Percentiles rank a stretch among this genome's conserved stretches.
phyloP scores from a whole-genome alignment of 164 flowering plant species.

The Magnolia changhungtana region DNA sequence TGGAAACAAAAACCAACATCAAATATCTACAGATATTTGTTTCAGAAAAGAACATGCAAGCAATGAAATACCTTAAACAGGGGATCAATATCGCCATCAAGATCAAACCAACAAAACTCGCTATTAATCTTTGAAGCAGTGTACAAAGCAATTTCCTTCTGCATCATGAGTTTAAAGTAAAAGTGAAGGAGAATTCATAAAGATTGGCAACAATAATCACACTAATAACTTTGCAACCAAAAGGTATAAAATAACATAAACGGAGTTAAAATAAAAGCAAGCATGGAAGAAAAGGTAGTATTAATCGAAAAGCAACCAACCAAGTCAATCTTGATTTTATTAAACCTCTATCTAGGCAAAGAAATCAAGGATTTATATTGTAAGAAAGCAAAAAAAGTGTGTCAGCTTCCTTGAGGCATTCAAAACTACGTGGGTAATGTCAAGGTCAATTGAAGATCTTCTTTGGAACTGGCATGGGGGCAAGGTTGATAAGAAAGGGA shows the following conservation, averaged over 20 bases:
- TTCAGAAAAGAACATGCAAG: not conserved
- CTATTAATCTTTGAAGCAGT: constrained; percentile 73
- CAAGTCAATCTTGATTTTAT: too few species aligned
- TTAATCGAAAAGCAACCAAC: too few species aligned
- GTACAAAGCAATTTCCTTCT: constrained; percentile 94
- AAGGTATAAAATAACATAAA: not conserved
- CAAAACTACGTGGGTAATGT: too few species aligned
- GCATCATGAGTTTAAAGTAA: constrained; percentile 26
- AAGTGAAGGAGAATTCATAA: not conserved
- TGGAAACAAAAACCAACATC: not conserved
- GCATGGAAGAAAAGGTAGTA: too few species aligned
- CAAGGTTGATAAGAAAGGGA: too few species aligned
- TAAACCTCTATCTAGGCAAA: too few species aligned
- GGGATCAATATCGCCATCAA: constrained; percentile 90
- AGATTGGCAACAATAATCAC: not conserved
- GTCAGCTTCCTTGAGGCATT: too few species aligned
- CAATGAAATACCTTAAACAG: constrained; percentile 71
- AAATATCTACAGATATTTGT: not conserved
- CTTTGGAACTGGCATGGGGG: too few species aligned
- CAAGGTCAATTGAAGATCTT: too few species aligned
- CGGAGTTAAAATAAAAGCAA: too few species aligned
- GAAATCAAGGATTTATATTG: too few species aligned
- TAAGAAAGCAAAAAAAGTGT: too few species aligned
- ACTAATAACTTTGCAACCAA: not conserved
- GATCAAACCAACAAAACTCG: constrained; percentile 87